A percentile compares a stretch with the other conserved stretches of the same genome.
These are phyloP conservation scores for Verbena officinalis DNA, from an alignment of 257 asterid genomes.

Conservation along the genomic window DNA sequence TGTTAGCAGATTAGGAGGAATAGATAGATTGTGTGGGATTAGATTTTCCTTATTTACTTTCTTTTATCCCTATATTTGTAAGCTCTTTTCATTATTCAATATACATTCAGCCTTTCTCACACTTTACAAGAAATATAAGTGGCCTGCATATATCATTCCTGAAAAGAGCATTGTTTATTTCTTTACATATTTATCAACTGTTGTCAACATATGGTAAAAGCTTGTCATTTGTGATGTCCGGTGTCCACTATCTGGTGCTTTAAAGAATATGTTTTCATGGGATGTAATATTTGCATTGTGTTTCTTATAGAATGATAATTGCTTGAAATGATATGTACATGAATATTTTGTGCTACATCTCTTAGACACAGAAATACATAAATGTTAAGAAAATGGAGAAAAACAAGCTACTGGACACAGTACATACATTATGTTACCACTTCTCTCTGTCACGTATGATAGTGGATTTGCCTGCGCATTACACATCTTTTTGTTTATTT, in stretches of 20 bases:
- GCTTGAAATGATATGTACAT: conserved; percentile 1
- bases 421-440: not conserved
- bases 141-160: not conserved
- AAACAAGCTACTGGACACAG: not conserved
- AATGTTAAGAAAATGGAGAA: not conserved
- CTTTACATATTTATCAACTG: not conserved
- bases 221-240: conserved; percentile 4
- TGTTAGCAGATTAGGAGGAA: no score
- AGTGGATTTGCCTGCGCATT: conserved; percentile 13
- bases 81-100: no score
- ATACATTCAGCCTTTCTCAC: no score
- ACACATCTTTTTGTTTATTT: conserved; percentile 29
- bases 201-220: not conserved
- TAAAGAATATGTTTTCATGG: no score
- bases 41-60: no score
- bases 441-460: conserved; percentile 20
- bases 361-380: not conserved
- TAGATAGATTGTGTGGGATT: no score
- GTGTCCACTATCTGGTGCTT: not conserved
- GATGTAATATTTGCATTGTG: conserved; percentile 6
- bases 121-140: not conserved
- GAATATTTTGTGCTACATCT: conserved; percentile 2
- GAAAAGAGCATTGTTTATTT: not conserved
- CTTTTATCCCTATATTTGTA: no score
- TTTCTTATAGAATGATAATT: not conserved